phyloP scores from a whole-genome alignment of 2,329 filamentous ascomycete species.

The Drechslerella stenobrocha region DNA sequence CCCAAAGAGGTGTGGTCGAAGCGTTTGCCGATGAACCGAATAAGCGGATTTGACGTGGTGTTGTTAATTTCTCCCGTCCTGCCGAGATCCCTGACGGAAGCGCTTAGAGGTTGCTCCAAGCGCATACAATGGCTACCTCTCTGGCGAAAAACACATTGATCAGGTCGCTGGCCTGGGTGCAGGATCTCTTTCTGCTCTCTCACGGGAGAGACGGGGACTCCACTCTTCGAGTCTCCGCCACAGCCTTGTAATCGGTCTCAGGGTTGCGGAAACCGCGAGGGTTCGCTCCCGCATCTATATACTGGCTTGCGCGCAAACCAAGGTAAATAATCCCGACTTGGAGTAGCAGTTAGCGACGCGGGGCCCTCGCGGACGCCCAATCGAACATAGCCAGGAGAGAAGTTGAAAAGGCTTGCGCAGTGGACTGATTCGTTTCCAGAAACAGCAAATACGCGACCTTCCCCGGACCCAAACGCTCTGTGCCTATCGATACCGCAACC shows the following conservation, averaged over 20 bases:
- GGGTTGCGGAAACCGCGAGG: neutral
- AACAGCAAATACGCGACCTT: neutral
- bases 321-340: neutral
- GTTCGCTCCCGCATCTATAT: neutral
- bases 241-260: neutral
- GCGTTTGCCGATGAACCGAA: slow-evolving; percentile 32
- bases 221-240: neutral
- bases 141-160: neutral
- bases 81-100: slow-evolving; percentile 35
- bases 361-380: neutral
- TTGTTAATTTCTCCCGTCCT: slow-evolving; percentile 25
- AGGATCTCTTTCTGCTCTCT: slow-evolving; percentile 9
- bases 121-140: slow-evolving; percentile 13
- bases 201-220: neutral
- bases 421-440: neutral
- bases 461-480: neutral
- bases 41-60: slow-evolving; percentile 1
- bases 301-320: neutral
- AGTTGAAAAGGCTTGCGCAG: neutral
- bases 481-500: neutral
- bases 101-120: slow-evolving; percentile 31
- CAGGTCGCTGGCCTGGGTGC: slow-evolving; percentile 7
- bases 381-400: neutral
- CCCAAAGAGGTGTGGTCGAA: slow-evolving; percentile 17
- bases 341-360: neutral